Percentiles rank a stretch among this genome's conserved stretches.
phyloP scores from a whole-genome alignment of 306 rosid genomes.

The Rosa rugosa region DNA sequence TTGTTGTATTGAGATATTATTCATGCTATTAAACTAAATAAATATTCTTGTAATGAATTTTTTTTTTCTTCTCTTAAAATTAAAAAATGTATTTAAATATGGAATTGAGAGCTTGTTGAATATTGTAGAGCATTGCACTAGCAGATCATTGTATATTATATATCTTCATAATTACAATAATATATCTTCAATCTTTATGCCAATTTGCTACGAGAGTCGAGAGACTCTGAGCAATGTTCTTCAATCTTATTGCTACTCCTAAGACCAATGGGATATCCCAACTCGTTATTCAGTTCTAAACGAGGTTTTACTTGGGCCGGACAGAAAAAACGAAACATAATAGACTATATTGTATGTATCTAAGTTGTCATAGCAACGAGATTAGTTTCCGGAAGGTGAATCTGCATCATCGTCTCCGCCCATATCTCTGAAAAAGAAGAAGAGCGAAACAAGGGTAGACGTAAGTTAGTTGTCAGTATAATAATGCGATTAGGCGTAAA shows the following conservation, averaged over 20 bases:
- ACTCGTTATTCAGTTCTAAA: neutral
- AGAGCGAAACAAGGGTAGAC: neutral
- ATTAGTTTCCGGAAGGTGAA: neutral
- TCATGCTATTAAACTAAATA: neutral
- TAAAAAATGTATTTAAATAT: neutral
- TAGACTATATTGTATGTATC: neutral
- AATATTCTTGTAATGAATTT: too few species aligned
- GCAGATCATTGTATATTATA: neutral
- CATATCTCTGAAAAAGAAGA: neutral
- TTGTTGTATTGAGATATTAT: neutral
- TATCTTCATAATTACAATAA: neutral
- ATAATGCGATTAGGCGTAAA: neutral
- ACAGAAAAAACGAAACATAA: neutral
- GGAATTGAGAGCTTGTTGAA: neutral
- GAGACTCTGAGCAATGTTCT: neutral
- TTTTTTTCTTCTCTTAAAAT: neutral
- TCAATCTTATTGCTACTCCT: conserved; percentile 9
- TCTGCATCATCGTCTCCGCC: neutral
- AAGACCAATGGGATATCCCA: neutral
- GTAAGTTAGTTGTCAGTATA: neutral
- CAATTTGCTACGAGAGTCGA: neutral
- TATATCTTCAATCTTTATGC: neutral
- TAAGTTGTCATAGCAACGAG: neutral
- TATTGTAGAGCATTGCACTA: neutral
- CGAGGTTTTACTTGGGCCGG: neutral